Evolutionary conservation across 495 filamentous ascomycete genomes (phyloP).

Genomic region (Lepraria neglecta): DNA sequence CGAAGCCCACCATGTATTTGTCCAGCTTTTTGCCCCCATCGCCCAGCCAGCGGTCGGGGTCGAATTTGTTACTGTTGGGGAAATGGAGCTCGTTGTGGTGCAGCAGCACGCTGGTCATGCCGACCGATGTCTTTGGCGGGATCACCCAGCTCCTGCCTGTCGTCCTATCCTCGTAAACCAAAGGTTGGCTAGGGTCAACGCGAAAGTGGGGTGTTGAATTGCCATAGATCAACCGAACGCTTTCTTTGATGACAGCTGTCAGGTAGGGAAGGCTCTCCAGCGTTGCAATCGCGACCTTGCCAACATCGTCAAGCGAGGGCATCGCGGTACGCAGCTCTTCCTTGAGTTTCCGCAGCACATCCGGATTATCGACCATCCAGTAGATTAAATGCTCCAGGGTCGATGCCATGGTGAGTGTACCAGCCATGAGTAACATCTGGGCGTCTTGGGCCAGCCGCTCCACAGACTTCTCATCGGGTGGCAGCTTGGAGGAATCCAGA

Average conservation of each 20-base stretch:
- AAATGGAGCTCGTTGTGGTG: slow-evolving; percentile 28
- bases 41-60: slow-evolving; percentile 26
- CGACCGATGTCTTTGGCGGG: slow-evolving; percentile 35
- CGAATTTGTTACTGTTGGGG: slow-evolving; percentile 27
- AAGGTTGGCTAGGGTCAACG: slow-evolving; percentile 21
- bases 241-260: slow-evolving; percentile 40
- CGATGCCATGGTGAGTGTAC: slow-evolving; percentile 28
- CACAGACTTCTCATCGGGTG: slow-evolving; percentile 34
- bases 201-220: slow-evolving; percentile 13
- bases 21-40: slow-evolving; percentile 22
- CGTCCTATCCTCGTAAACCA: no score
- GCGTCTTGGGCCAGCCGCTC: slow-evolving; percentile 38
- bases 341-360: slow-evolving; percentile 28
- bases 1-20: slow-evolving; percentile 32
- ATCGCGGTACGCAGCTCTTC: slow-evolving; percentile 30
- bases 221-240: slow-evolving; percentile 36
- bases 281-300: slow-evolving; percentile 18
- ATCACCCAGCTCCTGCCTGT: slow-evolving; percentile 27
- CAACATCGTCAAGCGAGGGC: no score
- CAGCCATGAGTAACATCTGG: slow-evolving; percentile 34
- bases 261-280: slow-evolving; percentile 38
- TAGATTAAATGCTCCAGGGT: slow-evolving; percentile 31
- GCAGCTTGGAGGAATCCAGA: no score
- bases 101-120: slow-evolving; percentile 33
- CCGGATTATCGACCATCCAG: slow-evolving; percentile 34